Percentiles rank a stretch among this genome's conserved stretches.
These are phyloP conservation scores for Ascochyta fabae DNA, from an alignment of 2,329 filamentous ascomycete species.

Conservation along the genomic window DNA sequence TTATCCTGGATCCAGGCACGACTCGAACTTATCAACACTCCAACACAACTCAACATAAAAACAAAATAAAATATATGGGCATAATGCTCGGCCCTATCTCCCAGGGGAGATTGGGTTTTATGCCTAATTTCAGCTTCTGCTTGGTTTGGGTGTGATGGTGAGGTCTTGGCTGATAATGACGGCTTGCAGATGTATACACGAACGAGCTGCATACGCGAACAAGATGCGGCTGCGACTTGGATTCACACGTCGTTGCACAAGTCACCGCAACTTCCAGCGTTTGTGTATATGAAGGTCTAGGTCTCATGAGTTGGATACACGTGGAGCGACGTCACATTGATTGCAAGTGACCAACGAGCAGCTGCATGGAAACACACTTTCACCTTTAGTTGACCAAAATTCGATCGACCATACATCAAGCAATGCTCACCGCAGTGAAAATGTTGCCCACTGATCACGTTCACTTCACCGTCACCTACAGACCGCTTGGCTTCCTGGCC, in stretches of 20 bases:
- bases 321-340: slow-evolving; percentile 4
- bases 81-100: slow-evolving; percentile 37
- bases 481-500: not conserved
- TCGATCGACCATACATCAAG: not conserved
- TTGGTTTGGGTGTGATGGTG: not conserved
- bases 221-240: too few relatives aligned
- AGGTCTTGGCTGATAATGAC: not conserved
- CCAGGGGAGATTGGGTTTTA: slow-evolving; percentile 31
- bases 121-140: slow-evolving; percentile 26
- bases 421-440: not conserved
- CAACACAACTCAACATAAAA: slow-evolving; percentile 29
- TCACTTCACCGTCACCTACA: slow-evolving; percentile 9
- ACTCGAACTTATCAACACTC: slow-evolving; percentile 29
- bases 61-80: slow-evolving; percentile 42
- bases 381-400: not conserved
- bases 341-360: not conserved
- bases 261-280: too few relatives aligned
- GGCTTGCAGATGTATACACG: not conserved
- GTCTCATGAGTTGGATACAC: not conserved
- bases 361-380: not conserved
- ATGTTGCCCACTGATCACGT: not conserved
- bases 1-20: slow-evolving; percentile 33
- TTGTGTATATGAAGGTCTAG: too few relatives aligned
- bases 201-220: too few relatives aligned
- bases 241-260: too few relatives aligned